A percentile compares a stretch with the other conserved stretches of the same genome.
These are phyloP conservation scores for Flaveria trinervia DNA, from an alignment of 129 eudicot species.

Conservation along the genomic window DNA sequence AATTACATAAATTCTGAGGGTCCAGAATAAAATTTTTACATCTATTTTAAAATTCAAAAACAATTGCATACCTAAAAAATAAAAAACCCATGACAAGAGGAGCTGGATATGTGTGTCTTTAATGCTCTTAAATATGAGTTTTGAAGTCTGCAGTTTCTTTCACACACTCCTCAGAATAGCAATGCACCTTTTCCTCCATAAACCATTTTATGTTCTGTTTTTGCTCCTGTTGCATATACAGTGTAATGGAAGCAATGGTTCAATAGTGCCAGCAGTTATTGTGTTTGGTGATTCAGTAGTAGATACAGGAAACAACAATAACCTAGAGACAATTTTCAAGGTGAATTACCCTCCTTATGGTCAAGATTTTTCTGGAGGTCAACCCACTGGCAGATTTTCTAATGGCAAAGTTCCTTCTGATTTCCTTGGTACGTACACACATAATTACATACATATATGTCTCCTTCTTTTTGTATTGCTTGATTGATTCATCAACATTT, in stretches of 20 bases:
- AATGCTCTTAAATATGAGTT: conserved; percentile 31
- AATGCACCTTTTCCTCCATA: conserved; percentile 22
- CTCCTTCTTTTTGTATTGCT: not conserved
- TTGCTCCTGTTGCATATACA: conserved; percentile 2
- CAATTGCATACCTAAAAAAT: not conserved
- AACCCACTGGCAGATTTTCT: conserved; percentile 80
- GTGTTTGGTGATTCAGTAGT: conserved; percentile 82
- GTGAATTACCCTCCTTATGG: conserved; percentile 90
- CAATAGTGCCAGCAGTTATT: conserved; percentile 57
- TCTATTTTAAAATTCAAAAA: not conserved
- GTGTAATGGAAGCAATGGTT: conserved; percentile 22
- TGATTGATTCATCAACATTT: not conserved
- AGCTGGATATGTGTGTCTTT: conserved; percentile 18
- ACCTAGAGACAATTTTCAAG: conserved; percentile 52
- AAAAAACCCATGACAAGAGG: conserved; percentile 24
- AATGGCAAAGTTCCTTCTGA: conserved; percentile 89
- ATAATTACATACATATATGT: conserved; percentile 22
- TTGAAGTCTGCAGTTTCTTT: conserved; percentile 15
- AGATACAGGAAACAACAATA: conserved; percentile 79
- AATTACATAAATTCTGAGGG: not conserved
- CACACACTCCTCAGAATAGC: conserved; percentile 27
- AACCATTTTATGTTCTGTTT: conserved; percentile 8
- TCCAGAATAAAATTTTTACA: conserved; percentile 1
- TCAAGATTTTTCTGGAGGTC: conserved; percentile 68
- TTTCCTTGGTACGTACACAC: conserved; percentile 47